A percentile compares a stretch with the other conserved stretches of the same genome.
Evolutionary conservation across 169 alveolate species (phyloP).

Genomic region (Theileria equi): DNA sequence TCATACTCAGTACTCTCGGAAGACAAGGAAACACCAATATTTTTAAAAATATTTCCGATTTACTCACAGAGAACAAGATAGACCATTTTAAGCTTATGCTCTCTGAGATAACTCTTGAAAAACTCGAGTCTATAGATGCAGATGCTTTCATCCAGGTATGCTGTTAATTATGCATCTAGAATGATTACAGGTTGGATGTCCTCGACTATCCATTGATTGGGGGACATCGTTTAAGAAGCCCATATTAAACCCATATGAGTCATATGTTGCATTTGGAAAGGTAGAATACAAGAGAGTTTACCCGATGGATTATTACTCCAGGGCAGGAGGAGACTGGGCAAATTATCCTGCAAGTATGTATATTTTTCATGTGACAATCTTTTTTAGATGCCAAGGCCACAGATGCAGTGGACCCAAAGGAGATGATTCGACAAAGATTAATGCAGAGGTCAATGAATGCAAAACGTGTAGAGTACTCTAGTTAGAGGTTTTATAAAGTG

Average conservation of each 20-base stretch:
- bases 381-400: constrained; percentile 13
- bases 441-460: constrained; percentile 17
- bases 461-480: not conserved
- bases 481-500: not conserved
- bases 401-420: not conserved
- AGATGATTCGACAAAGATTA: constrained; percentile 5
- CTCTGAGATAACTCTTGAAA: constrained; percentile 73
- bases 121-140: constrained; percentile 54
- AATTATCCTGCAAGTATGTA: constrained; percentile 71
- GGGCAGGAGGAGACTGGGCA: constrained; percentile 86
- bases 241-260: constrained; percentile 95
- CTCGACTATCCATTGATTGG: constrained; percentile 99
- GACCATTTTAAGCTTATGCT: constrained; percentile 51
- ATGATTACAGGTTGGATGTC: constrained; percentile 92
- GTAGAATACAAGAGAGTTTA: constrained; percentile 67
- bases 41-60: constrained; percentile 47
- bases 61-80: constrained; percentile 41
- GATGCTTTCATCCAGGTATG: constrained; percentile 65
- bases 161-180: not conserved
- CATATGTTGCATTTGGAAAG: constrained; percentile 88
- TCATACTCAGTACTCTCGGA: constrained; percentile 79
- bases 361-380: not conserved
- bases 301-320: constrained; percentile 90
- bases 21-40: constrained; percentile 80
- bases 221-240: constrained; percentile 91